Percentiles rank a stretch among this genome's conserved stretches.
Conservation (phyloP, 441 rosid species). For the California macrophylla region DNA sequence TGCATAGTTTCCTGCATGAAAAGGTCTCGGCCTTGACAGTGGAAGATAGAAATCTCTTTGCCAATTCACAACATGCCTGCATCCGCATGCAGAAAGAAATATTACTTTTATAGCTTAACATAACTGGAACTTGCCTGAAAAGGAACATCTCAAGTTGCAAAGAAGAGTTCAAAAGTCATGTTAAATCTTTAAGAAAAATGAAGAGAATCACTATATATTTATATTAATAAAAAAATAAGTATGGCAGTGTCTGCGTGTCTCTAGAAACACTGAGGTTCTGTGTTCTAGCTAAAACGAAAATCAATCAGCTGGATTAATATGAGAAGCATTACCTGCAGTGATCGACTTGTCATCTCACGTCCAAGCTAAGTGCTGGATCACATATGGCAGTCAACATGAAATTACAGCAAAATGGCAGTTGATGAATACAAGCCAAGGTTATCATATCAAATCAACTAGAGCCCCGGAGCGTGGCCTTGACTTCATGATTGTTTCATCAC, state of each 20-base stretch:
- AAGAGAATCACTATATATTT: neutral
- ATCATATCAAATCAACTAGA: constrained; percentile 28
- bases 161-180: neutral
- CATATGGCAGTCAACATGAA: constrained; percentile 19
- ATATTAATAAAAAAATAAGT: neutral
- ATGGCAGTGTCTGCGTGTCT: neutral
- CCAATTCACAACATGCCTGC: constrained; percentile 21
- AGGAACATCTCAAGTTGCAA: neutral
- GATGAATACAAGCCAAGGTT: constrained; percentile 11
- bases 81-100: neutral
- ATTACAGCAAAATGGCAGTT: constrained; percentile 18
- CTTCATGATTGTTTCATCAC: constrained; percentile 52
- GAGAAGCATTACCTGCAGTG: constrained; percentile 23
- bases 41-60: constrained; percentile 16
- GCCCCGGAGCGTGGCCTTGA: constrained; percentile 37
- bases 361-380: constrained; percentile 15
- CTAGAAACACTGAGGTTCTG: neutral
- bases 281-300: neutral
- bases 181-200: neutral
- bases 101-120: neutral
- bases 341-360: neutral
- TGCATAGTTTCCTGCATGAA: neutral
- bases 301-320: neutral
- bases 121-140: neutral
- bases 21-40: neutral